Conservation (phyloP, 176 grass and related monocot genomes). For the Hordeum marinum region DNA sequence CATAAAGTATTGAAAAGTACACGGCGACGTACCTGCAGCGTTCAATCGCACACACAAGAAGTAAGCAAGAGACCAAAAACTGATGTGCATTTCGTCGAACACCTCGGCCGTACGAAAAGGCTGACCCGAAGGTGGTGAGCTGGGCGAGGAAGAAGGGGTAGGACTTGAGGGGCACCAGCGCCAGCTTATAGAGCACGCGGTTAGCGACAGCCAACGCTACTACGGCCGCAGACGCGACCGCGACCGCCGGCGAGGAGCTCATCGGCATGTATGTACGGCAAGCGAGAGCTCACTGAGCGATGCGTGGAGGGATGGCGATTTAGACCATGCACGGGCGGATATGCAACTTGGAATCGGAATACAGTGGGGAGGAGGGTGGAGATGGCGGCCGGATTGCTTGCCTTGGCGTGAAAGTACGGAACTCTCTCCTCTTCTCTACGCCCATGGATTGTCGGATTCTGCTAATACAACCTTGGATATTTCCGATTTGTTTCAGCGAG, state of each 20-base stretch:
- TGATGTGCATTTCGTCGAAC: conserved; percentile 32
- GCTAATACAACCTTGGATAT: neutral
- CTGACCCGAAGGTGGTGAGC: conserved; percentile 87
- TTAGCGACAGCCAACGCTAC: conserved; percentile 66
- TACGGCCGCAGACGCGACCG: conserved; percentile 23
- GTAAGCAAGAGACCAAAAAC: neutral
- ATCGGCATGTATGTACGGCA: conserved; percentile 11
- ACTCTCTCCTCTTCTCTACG: neutral
- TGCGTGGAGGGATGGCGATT: neutral
- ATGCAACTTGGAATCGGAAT: neutral
- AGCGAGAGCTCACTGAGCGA: neutral
- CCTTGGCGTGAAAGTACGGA: conserved; percentile 8
- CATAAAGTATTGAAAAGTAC: conserved; percentile 76
- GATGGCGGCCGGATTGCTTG: neutral
- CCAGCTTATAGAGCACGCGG: conserved; percentile 92
- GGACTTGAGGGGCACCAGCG: conserved; percentile 74
- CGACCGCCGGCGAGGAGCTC: conserved; percentile 35
- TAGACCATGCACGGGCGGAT: neutral
- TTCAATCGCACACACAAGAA: neutral
- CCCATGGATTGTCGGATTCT: neutral
- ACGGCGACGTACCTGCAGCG: conserved; percentile 65
- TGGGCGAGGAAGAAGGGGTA: conserved; percentile 93
- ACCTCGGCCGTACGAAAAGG: neutral
- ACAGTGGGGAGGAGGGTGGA: neutral
- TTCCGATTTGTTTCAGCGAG: no score